Conservation (phyloP, 768 basidiomycete species). For the Pleurotus djamor region DNA sequence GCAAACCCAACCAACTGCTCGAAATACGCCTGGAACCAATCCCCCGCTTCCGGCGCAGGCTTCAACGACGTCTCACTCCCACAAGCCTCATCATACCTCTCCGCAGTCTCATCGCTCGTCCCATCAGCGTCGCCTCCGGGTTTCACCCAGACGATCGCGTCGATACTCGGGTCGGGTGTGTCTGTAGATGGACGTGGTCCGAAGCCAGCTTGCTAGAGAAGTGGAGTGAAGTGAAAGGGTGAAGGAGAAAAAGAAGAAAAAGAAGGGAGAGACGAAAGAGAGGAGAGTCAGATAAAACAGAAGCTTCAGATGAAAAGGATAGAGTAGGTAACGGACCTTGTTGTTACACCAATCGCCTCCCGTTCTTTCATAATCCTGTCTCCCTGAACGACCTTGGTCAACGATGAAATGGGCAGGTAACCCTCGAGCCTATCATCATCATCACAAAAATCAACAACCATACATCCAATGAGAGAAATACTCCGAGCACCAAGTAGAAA, state of each 20-base stretch:
- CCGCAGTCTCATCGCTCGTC: slow-evolving; percentile 28
- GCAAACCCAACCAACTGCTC: slow-evolving; percentile 24
- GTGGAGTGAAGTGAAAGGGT: background rate
- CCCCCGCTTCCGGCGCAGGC: slow-evolving; percentile 33
- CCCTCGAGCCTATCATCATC: background rate
- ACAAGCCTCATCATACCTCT: slow-evolving; percentile 27
- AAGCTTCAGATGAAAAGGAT: background rate
- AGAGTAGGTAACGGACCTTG: background rate
- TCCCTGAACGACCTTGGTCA: slow-evolving; percentile 4
- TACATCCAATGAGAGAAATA: background rate
- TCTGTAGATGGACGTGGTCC: slow-evolving; percentile 29
- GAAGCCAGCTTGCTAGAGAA: slow-evolving; percentile 23
- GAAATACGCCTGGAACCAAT: slow-evolving; percentile 31
- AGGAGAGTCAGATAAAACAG: too few relatives aligned
- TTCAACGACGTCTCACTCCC: slow-evolving; percentile 16
- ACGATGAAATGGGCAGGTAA: slow-evolving; percentile 4
- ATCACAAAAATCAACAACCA: too few relatives aligned
- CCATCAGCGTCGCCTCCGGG: slow-evolving; percentile 39
- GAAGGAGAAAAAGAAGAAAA: too few relatives aligned
- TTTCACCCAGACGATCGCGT: slow-evolving; percentile 40
- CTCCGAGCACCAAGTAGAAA: background rate
- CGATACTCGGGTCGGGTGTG: slow-evolving; percentile 22
- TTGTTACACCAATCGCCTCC: slow-evolving; percentile 6
- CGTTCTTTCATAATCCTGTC: background rate
- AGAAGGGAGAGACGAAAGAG: too few relatives aligned